These are phyloP conservation scores for Calophaca sinica DNA, from an alignment of 306 rosid species.

Conservation along the genomic window DNA sequence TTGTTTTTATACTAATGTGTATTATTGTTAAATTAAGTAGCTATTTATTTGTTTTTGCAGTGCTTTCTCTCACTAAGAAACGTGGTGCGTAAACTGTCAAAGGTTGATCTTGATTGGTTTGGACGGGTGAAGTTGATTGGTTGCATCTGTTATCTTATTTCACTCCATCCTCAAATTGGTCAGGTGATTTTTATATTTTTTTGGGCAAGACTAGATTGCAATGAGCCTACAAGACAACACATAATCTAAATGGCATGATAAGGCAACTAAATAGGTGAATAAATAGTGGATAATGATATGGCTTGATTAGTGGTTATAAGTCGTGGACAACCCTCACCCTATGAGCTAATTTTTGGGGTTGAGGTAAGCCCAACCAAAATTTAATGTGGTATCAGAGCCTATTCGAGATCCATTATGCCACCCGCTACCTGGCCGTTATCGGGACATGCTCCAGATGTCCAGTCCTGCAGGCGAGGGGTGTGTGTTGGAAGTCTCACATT, in stretches of 20 bases:
- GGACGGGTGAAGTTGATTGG: slow-evolving; percentile 83
- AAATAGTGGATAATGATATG: background rate
- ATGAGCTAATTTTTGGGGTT: no score
- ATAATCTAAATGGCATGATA: background rate
- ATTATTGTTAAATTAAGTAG: slow-evolving; percentile 30
- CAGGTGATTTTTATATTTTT: slow-evolving; percentile 66
- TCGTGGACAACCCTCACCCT: no score
- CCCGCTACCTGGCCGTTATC: no score
- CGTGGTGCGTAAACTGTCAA: slow-evolving; percentile 67
- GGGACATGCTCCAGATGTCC: no score
- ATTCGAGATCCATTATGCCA: no score
- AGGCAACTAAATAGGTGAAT: background rate
- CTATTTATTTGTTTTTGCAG: slow-evolving; percentile 54
- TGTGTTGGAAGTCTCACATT: no score
- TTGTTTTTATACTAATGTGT: slow-evolving; percentile 7
- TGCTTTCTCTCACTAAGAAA: slow-evolving; percentile 65
- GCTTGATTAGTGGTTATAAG: no score
- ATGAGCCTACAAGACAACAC: background rate
- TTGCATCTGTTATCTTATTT: slow-evolving; percentile 78
- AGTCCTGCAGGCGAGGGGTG: no score
- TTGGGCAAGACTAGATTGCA: slow-evolving; percentile 6
- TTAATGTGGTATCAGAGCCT: no score
- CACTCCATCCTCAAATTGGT: slow-evolving; percentile 78
- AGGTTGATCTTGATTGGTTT: slow-evolving; percentile 82
- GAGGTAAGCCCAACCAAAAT: no score